These are phyloP conservation scores for Cinnamomum micranthum DNA, from an alignment of 164 flowering plant species.

Conservation along the genomic window DNA sequence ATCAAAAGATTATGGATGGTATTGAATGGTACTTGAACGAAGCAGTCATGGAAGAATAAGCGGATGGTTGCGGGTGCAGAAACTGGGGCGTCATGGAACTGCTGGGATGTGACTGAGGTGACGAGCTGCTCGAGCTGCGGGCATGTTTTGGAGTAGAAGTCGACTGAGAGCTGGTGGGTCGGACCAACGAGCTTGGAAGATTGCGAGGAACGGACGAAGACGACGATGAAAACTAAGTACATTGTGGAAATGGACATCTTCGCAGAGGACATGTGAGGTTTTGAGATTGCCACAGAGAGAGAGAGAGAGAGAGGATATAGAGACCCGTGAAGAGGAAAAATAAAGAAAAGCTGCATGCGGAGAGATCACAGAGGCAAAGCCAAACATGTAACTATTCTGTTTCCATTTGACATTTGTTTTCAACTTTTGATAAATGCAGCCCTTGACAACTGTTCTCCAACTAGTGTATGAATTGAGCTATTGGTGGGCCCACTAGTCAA, in stretches of 20 bases:
- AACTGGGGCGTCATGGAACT: constrained; percentile 54
- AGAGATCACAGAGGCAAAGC: too few relatives aligned
- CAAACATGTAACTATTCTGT: too few relatives aligned
- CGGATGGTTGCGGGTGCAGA: constrained; percentile 87
- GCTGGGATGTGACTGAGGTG: constrained; percentile 54
- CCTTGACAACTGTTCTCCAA: too few relatives aligned
- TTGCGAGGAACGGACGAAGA: neutral
- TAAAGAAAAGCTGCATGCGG: neutral
- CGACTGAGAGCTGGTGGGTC: constrained; percentile 40
- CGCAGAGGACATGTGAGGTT: neutral
- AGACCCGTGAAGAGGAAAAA: constrained; percentile 1
- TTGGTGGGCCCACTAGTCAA: too few relatives aligned
- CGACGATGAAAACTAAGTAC: constrained; percentile 2
- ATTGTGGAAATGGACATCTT: constrained; percentile 6
- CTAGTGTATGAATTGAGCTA: too few relatives aligned
- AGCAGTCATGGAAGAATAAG: constrained; percentile 98
- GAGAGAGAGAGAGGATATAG: neutral
- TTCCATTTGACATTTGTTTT: too few relatives aligned
- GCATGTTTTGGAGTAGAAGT: constrained; percentile 68
- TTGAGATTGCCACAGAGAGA: neutral
- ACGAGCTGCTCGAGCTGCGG: constrained; percentile 78
- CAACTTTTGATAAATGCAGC: too few relatives aligned
- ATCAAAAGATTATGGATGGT: too few relatives aligned
- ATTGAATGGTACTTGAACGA: constrained; percentile 53
- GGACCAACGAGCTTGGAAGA: constrained; percentile 6